A percentile compares a stretch with the other conserved stretches of the same genome.
Conservation (phyloP, 495 filamentous ascomycete species). For the Thermochaetoides thermophila region DNA sequence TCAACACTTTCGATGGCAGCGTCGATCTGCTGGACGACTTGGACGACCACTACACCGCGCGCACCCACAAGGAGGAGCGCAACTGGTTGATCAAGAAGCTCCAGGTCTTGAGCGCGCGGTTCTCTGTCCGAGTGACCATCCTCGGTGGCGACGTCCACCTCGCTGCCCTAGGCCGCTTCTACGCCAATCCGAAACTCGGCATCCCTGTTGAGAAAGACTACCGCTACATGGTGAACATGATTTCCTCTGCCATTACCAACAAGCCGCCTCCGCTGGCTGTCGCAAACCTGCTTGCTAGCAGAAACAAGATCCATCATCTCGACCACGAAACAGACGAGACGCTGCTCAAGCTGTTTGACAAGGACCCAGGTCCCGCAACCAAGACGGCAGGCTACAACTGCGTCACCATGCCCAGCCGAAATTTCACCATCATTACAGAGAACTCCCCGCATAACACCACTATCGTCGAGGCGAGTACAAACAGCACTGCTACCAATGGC, state of each 20-base stretch:
- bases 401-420: constrained; percentile 80
- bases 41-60: constrained; percentile 89
- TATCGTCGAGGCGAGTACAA: neutral
- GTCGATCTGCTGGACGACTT: constrained; percentile 86
- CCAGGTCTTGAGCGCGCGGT: constrained; percentile 53
- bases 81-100: constrained; percentile 56
- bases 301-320: constrained; percentile 91
- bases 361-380: constrained; percentile 53
- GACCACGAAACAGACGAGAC: constrained; percentile 77
- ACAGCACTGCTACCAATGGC: constrained; percentile 10
- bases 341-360: constrained; percentile 70
- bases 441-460: constrained; percentile 30
- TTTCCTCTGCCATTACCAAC: constrained; percentile 86
- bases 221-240: constrained; percentile 80
- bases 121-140: constrained; percentile 70
- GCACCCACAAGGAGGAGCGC: constrained; percentile 81
- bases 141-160: constrained; percentile 89
- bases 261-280: constrained; percentile 79
- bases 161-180: constrained; percentile 86
- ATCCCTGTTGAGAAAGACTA: constrained; percentile 75
- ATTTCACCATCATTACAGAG: constrained; percentile 75
- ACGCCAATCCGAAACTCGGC: constrained; percentile 66
- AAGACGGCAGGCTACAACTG: constrained; percentile 60
- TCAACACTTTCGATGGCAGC: constrained; percentile 86
- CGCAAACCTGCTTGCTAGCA: constrained; percentile 68